Evolutionary conservation across 2,329 filamentous ascomycete species (phyloP), one percentile per base, ranked within the genome.

Genomic region (Pseudogymnoascus sp.): DNA sequence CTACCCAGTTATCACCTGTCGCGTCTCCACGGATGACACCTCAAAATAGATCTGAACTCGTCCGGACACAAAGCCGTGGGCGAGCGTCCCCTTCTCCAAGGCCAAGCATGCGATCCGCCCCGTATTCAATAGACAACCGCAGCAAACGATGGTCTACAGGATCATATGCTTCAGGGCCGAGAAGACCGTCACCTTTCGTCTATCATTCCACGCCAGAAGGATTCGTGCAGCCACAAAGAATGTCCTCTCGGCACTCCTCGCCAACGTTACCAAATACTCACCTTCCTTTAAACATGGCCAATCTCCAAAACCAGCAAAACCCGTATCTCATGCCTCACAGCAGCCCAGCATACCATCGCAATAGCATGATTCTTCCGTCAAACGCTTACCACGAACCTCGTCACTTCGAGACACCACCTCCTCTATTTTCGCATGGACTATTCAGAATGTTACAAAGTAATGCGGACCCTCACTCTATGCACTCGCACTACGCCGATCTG

Each of bases 121-220:
- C 89, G 0, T 91, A 91, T 75, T 86, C 78, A 60, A 80, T 90
- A 60, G 88, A 91, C 52, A 82, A 80, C 52, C 82, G 87, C 65
- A 85, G 81, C 71, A 91, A 91, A 78, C 81, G 89, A 67, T 92
- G 89, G 88, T 91, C 89, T 19, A 91, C 89, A 3, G 88, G 88
- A 12, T 90, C 87, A 3, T 90, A 87, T 64, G 85, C 82, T 19
- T 82, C 84, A 1, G 74, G 78, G 19, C 78, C 79, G 23, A 83
- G 82, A 62, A 79, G 85, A 33, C 80, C 82, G 25, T 80, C 84
- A 33, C 81, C 87, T 2, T 84, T 86, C 66, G 79, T 87, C 45
- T 87, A 87, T 72, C 82, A 87, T 66, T 80, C 83, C 64, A 77
- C 80, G 3, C 79, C 83, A 61, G 86, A 88, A 61, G 76, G 82